Conservation (phyloP, 2,329 filamentous ascomycete species). For the Scedosporium minutisporum region DNA sequence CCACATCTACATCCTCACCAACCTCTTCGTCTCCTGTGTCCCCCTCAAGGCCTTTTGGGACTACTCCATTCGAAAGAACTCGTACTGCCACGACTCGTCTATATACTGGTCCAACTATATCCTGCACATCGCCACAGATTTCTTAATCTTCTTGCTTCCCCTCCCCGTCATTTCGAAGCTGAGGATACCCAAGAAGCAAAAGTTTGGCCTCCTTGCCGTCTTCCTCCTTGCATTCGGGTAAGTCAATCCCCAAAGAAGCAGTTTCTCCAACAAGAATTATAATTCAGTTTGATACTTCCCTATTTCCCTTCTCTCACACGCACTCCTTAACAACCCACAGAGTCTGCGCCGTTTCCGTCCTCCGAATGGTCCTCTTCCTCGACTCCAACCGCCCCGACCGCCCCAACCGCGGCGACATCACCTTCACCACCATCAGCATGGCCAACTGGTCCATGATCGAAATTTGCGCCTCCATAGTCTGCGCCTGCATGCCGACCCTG, state of each 20-base stretch:
- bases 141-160: conserved; percentile 18
- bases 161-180: conserved; percentile 18
- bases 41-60: conserved; percentile 12
- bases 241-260: conserved; percentile 1
- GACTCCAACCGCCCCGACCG: neutral
- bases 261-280: too few relatives aligned
- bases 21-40: conserved; percentile 14
- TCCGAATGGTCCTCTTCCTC: conserved; percentile 15
- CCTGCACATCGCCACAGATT: conserved; percentile 18
- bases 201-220: conserved; percentile 15
- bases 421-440: conserved; percentile 7
- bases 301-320: neutral
- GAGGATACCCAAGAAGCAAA: conserved; percentile 15
- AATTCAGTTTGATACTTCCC: too few relatives aligned
- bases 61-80: neutral
- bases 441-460: conserved; percentile 9
- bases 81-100: conserved; percentile 8
- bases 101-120: conserved; percentile 20
- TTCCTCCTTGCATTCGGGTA: conserved; percentile 17
- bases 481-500: conserved; percentile 26
- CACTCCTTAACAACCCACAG: conserved; percentile 12
- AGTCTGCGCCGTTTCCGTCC: conserved; percentile 23
- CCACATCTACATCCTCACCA: conserved; percentile 14
- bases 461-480: conserved; percentile 17
- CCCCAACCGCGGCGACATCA: conserved; percentile 5